phyloP scores from a whole-genome alignment of 129 eudicot species.

The Tagetes patula region DNA sequence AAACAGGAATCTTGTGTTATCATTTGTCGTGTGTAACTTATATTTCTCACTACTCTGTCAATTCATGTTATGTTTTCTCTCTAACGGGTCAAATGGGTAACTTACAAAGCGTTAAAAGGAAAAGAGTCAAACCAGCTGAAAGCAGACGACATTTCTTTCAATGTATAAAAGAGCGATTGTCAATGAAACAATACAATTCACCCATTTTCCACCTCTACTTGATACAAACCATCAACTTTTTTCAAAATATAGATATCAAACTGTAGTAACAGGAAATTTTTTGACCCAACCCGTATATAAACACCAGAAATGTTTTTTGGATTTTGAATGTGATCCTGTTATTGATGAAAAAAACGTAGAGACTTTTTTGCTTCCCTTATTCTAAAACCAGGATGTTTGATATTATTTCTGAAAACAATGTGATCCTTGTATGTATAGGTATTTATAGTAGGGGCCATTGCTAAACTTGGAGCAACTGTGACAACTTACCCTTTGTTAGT shows the following conservation, averaged over 20 bases:
- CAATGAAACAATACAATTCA: no score
- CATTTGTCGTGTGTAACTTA: neutral
- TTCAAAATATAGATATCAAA: no score
- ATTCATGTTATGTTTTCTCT: neutral
- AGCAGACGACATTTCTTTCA: neutral
- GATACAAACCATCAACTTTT: neutral
- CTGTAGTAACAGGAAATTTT: neutral
- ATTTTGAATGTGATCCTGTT: conserved; percentile 17
- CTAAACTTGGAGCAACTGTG: conserved; percentile 95
- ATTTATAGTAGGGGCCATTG: conserved; percentile 80
- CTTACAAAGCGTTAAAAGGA: neutral
- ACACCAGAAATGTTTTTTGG: neutral
- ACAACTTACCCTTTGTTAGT: conserved; percentile 88
- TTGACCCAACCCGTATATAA: neutral
- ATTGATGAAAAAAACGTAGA: neutral
- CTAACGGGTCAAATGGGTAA: neutral
- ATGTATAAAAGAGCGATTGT: neutral
- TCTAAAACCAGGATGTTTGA: conserved; percentile 16
- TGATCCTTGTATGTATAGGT: conserved; percentile 41
- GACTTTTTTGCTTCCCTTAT: neutral
- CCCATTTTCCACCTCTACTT: neutral
- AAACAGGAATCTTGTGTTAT: conserved; percentile 24
- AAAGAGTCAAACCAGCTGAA: conserved; percentile 9
- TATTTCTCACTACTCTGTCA: neutral
- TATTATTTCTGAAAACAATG: neutral